Evolutionary conservation across 495 filamentous ascomycete genomes (phyloP).

Genomic region (Aspergillus campestris): DNA sequence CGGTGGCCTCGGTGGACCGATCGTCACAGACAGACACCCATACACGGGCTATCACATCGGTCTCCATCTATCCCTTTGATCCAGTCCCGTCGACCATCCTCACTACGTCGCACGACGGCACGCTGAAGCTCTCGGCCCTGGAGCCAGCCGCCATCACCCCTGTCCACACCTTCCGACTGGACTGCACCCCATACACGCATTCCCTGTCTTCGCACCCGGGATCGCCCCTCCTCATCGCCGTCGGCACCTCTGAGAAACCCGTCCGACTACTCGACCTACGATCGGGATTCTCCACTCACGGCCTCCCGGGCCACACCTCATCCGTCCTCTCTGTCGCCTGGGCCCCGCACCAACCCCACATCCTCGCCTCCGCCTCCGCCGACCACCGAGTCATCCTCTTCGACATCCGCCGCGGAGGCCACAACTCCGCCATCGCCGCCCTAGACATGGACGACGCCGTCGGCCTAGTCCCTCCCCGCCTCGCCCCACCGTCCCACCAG

Average conservation of each 20-base stretch:
- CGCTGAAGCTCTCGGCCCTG: constrained; percentile 70
- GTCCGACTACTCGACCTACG: constrained; percentile 77
- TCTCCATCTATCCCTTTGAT: constrained; percentile 83
- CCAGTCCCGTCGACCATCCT: constrained; percentile 64
- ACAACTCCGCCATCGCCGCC: constrained; percentile 53
- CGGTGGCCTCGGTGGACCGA: constrained; percentile 38
- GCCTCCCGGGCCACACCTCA: constrained; percentile 63
- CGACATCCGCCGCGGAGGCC: constrained; percentile 67
- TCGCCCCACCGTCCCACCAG: constrained; percentile 18
- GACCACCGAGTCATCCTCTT: constrained; percentile 78
- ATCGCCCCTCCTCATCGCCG: constrained; percentile 68
- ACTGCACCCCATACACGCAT: constrained; percentile 66
- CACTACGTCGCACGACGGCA: constrained; percentile 75
- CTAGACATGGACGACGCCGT: constrained; percentile 77
- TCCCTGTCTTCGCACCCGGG: constrained; percentile 62
- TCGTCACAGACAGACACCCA: constrained; percentile 45
- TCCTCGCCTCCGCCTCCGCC: constrained; percentile 66
- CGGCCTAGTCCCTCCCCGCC: constrained; percentile 36
- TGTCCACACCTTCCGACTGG: constrained; percentile 59
- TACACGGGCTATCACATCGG: constrained; percentile 71
- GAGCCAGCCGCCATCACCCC: constrained; percentile 39
- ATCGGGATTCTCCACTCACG: constrained; percentile 67
- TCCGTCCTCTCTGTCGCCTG: constrained; percentile 67
- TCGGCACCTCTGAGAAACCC: constrained; percentile 70
- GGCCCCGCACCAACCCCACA: constrained; percentile 68